Evolutionary conservation across 768 basidiomycete genomes (phyloP).

Genomic region (Pleurotus sapidus): DNA sequence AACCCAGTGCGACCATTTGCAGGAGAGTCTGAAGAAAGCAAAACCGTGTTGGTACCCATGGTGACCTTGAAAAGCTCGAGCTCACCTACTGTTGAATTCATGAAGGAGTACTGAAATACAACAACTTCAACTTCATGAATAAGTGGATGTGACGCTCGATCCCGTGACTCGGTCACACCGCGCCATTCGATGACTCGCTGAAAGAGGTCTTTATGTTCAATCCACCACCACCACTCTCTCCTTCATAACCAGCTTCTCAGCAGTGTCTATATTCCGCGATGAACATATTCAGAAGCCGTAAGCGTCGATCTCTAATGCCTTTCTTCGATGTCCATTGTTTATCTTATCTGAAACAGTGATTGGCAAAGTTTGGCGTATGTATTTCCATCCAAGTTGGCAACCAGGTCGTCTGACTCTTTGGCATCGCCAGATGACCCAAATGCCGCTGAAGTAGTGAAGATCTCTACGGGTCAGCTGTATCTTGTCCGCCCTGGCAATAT

Average conservation of each 20-base stretch:
- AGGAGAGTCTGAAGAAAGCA: not conserved
- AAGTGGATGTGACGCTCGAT: not conserved
- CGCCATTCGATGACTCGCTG: not conserved
- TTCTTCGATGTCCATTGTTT: conserved; percentile 2
- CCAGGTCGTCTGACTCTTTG: conserved; percentile 20
- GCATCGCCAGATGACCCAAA: conserved; percentile 78
- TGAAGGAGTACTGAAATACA: not conserved
- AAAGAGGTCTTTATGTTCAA: conserved; percentile 6
- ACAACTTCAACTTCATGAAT: no score
- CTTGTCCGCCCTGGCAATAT: conserved; percentile 90
- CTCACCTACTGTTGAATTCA: not conserved
- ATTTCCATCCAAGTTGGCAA: not conserved
- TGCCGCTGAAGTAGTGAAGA: conserved; percentile 92
- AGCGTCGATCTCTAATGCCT: conserved; percentile 27
- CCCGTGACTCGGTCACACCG: conserved; percentile 7
- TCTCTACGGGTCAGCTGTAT: conserved; percentile 87
- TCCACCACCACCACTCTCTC: conserved; percentile 8
- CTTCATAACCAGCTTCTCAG: not conserved
- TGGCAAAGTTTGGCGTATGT: conserved; percentile 94
- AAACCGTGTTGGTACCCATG: not conserved
- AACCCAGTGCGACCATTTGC: not conserved
- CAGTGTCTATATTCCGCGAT: conserved; percentile 34
- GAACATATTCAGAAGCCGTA: conserved; percentile 85
- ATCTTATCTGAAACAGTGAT: conserved; percentile 51
- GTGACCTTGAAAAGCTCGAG: not conserved